A percentile compares a stretch with the other conserved stretches of the same genome.
Conservation (phyloP, 2,329 filamentous ascomycete species). For the Ophiocordyceps camponoti-rufipedis region DNA sequence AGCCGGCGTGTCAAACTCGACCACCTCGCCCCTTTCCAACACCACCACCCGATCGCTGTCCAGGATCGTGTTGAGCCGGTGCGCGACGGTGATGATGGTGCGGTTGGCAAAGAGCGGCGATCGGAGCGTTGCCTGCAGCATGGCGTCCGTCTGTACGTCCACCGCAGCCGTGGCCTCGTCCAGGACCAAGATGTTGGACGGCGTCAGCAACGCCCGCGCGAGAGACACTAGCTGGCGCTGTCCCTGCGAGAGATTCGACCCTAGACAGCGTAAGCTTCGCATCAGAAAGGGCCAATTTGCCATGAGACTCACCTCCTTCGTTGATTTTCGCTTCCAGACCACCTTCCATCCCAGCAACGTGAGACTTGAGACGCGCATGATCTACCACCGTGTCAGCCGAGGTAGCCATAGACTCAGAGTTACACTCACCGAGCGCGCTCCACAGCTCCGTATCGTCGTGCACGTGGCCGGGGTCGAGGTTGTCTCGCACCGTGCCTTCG, state of each 20-base stretch:
- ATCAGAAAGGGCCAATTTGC: neutral
- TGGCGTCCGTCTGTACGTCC: constrained; percentile 48
- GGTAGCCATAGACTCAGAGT: neutral
- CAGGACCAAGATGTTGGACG: constrained; percentile 89
- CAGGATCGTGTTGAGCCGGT: constrained; percentile 95
- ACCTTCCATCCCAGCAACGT: constrained; percentile 71
- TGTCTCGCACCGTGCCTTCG: constrained; percentile 82
- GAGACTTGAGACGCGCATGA: constrained; percentile 83
- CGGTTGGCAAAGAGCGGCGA: constrained; percentile 63
- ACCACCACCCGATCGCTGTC: constrained; percentile 81
- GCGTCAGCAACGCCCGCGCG: constrained; percentile 81
- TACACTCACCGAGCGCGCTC: constrained; percentile 68
- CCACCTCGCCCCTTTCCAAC: constrained; percentile 74
- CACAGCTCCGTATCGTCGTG: constrained; percentile 95
- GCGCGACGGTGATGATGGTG: constrained; percentile 96
- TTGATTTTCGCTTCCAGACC: constrained; percentile 79
- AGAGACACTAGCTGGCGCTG: constrained; percentile 89
- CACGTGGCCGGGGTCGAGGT: constrained; percentile 83
- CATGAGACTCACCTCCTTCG: constrained; percentile 65
- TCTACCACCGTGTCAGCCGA: constrained; percentile 29
- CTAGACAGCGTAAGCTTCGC: constrained; percentile 21
- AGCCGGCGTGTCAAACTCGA: constrained; percentile 78
- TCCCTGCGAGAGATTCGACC: constrained; percentile 87
- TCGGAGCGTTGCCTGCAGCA: constrained; percentile 45
- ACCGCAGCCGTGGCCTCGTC: constrained; percentile 84